Conservation (phyloP, 371 early-diverging fungal genomes). For the Choanephora cucurbitarum region DNA sequence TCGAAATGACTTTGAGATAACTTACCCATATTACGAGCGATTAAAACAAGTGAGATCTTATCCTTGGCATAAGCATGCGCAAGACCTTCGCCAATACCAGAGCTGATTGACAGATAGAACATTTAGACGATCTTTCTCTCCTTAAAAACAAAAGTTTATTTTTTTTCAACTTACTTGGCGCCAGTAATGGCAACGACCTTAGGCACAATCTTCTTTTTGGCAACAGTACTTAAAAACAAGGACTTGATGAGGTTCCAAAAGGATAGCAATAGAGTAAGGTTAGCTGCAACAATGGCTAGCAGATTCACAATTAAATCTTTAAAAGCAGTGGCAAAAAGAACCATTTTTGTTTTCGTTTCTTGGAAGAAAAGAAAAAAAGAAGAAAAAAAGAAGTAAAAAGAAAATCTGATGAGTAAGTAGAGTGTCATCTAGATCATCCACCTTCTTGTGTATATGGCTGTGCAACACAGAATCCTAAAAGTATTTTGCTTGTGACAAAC, state of each 20-base stretch:
- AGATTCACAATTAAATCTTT: constrained; percentile 19
- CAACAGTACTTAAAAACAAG: neutral
- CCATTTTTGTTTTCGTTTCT: constrained; percentile 9
- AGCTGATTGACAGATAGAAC: constrained; percentile 5
- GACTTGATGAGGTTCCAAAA: constrained; percentile 13
- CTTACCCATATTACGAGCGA: constrained; percentile 24
- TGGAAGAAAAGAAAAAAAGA: constrained; percentile 1
- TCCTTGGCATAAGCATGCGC: constrained; percentile 19
- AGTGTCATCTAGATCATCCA: too few relatives aligned
- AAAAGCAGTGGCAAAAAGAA: constrained; percentile 6
- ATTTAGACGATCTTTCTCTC: neutral
- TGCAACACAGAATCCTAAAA: too few relatives aligned
- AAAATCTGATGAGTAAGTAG: too few relatives aligned
- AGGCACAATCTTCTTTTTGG: constrained; percentile 9
- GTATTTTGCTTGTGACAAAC: too few relatives aligned
- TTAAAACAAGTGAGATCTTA: constrained; percentile 17
- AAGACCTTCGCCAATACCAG: constrained; percentile 27
- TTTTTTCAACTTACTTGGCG: constrained; percentile 21
- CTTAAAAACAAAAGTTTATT: neutral
- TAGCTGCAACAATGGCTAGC: constrained; percentile 7
- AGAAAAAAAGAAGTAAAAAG: constrained; percentile 6
- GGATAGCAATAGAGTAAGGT: constrained; percentile 11
- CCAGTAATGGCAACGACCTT: constrained; percentile 30
- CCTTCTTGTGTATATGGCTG: too few relatives aligned
- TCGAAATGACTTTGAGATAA: too few relatives aligned